Percentiles rank a stretch among this genome's conserved stretches.
Evolutionary conservation across 306 rosid genomes (phyloP).

Genomic region (Gillenia trifoliata): DNA sequence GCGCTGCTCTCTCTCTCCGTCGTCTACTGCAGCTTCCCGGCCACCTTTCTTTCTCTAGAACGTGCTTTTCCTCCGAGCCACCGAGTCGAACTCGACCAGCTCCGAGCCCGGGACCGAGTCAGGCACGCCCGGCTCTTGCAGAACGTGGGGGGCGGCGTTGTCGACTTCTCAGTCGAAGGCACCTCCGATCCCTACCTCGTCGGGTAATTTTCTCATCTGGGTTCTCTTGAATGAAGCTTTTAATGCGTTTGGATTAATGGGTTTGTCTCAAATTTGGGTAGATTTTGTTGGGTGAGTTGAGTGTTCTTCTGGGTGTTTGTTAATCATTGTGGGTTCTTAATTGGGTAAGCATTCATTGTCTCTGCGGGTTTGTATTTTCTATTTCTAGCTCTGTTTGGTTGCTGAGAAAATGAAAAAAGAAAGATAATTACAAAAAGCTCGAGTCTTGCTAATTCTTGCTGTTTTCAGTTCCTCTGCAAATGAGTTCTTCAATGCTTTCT

Average conservation of each 20-base stretch:
- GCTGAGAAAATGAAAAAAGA: conserved; percentile 7
- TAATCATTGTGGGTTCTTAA: conserved; percentile 2
- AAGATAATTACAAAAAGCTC: not conserved
- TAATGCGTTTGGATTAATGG: conserved; percentile 18
- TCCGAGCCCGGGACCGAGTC: conserved; percentile 61
- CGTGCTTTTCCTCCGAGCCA: conserved; percentile 47
- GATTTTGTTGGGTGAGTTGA: not conserved
- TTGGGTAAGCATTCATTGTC: conserved; percentile 15
- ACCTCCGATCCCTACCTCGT: conserved; percentile 62
- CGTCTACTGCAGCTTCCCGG: conserved; percentile 38
- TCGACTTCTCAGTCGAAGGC: conserved; percentile 77
- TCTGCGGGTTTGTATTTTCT: not conserved
- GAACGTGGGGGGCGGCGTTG: conserved; percentile 48
- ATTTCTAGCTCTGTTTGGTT: conserved; percentile 14
- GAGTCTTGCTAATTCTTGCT: not conserved
- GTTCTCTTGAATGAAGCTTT: not conserved
- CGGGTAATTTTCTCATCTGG: conserved; percentile 56
- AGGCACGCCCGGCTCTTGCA: conserved; percentile 72
- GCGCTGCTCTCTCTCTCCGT: conserved; percentile 26
- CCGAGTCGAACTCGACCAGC: conserved; percentile 45
- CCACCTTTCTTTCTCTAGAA: conserved; percentile 49
- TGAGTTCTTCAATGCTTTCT: not conserved
- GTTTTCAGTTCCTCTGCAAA: not conserved
- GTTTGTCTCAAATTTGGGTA: conserved; percentile 4
- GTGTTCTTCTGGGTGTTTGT: not conserved